Percentiles rank a stretch among this genome's conserved stretches.
phyloP scores from a whole-genome alignment of 345 rosid species.

The Erucastrum elatum region DNA sequence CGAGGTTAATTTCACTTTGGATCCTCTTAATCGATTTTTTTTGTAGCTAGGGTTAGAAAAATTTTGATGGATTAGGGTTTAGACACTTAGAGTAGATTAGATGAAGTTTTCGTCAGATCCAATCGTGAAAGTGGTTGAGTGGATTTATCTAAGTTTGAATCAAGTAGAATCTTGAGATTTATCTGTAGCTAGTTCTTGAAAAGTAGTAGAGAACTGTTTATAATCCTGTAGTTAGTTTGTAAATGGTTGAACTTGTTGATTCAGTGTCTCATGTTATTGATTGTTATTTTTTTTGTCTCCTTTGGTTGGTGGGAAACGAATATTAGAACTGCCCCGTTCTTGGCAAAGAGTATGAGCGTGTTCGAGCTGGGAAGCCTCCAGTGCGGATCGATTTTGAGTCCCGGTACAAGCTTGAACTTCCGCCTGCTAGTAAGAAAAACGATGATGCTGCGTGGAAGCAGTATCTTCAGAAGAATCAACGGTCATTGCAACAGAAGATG shows the following conservation, averaged over 20 bases:
- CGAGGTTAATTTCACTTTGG: slow-evolving; percentile 47
- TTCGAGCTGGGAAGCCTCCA: slow-evolving; percentile 92
- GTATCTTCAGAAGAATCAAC: slow-evolving; percentile 76
- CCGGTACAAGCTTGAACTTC: slow-evolving; percentile 69
- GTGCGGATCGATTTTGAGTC: slow-evolving; percentile 67
- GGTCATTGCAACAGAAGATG: slow-evolving; percentile 77
- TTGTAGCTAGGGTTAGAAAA: not conserved
- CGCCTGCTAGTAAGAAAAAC: slow-evolving; percentile 60
- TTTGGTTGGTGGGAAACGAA: slow-evolving; percentile 23
- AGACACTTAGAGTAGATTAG: not conserved
- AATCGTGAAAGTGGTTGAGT: not conserved
- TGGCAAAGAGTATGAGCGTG: slow-evolving; percentile 89
- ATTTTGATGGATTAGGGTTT: slow-evolving; percentile 9
- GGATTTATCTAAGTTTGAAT: not conserved
- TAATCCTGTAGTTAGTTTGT: slow-evolving; percentile 8
- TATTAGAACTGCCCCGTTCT: slow-evolving; percentile 78
- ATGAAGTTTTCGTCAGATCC: not conserved
- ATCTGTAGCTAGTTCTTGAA: not conserved
- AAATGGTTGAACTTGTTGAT: not conserved
- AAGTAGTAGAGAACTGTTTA: slow-evolving; percentile 10
- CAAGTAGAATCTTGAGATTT: slow-evolving; percentile 7
- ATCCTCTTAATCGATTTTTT: slow-evolving; percentile 9
- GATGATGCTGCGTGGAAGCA: slow-evolving; percentile 93
- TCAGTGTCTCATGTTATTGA: slow-evolving; percentile 4
- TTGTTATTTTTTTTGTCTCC: not conserved